Evolutionary conservation across 805 yeast species (phyloP).

Genomic region (Cyberlindnera maritima): DNA sequence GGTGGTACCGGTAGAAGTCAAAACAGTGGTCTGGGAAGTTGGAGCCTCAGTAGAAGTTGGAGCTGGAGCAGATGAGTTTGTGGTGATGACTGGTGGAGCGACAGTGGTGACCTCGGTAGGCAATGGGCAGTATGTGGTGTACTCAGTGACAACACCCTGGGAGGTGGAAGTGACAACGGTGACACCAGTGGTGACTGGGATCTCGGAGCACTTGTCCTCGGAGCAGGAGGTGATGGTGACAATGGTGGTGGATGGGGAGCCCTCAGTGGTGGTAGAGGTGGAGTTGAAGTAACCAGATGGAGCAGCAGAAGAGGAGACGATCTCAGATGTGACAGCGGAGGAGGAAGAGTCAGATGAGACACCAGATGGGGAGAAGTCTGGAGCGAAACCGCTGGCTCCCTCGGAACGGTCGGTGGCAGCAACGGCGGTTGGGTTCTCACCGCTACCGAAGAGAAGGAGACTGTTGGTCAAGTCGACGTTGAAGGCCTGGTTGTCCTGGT

Average conservation of each 20-base stretch:
- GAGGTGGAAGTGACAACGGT: slow-evolving; percentile 30
- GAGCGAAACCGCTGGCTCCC: slow-evolving; percentile 25
- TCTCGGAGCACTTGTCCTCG: slow-evolving; percentile 12
- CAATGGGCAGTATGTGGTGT: slow-evolving; percentile 24
- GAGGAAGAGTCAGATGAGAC: slow-evolving; percentile 1
- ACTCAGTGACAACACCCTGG: slow-evolving; percentile 14
- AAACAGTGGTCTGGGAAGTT: not conserved
- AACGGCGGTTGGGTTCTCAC: slow-evolving; percentile 13
- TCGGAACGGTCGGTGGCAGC: slow-evolving; percentile 13
- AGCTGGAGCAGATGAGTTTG: not conserved
- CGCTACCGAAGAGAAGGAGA: slow-evolving; percentile 8
- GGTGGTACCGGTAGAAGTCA: not conserved
- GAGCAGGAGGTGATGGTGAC: slow-evolving; percentile 28
- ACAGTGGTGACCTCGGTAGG: slow-evolving; percentile 5
- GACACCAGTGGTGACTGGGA: slow-evolving; percentile 27
- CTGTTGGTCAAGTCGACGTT: slow-evolving; percentile 31
- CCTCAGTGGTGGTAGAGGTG: slow-evolving; percentile 23
- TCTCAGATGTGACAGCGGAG: slow-evolving; percentile 11
- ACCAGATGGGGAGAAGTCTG: slow-evolving; percentile 19
- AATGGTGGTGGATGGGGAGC: slow-evolving; percentile 25
- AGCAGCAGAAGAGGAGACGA: slow-evolving; percentile 10
- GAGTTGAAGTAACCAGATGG: slow-evolving; percentile 5
- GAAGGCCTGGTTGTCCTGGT: slow-evolving; percentile 34
- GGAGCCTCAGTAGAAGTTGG: not conserved
- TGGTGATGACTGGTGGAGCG: too few species aligned